Percentiles rank a stretch among this genome's conserved stretches.
These are phyloP conservation scores for baker's yeast (Saccharomyces cerevisiae) DNA, from an alignment of 805 yeast species.

Conservation along the genomic window DNA sequence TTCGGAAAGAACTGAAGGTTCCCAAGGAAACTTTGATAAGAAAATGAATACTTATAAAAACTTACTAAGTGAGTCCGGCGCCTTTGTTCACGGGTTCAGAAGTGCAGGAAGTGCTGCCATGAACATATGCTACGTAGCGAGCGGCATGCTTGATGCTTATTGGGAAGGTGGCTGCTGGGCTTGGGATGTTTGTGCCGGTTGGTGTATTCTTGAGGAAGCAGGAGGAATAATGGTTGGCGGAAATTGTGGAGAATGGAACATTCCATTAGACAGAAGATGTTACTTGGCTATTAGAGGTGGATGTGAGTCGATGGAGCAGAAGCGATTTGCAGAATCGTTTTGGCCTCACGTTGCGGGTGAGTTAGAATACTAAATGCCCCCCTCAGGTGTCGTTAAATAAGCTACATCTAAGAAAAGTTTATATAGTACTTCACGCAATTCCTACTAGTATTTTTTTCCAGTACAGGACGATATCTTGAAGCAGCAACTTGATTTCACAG, in stretches of 20 bases:
- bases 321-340: constrained; percentile 38
- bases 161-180: constrained; percentile 68
- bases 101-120: constrained; percentile 58
- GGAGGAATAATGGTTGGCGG: constrained; percentile 55
- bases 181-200: constrained; percentile 67
- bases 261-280: constrained; percentile 43
- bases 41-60: constrained; percentile 42
- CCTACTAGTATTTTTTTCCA: no score
- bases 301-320: constrained; percentile 35
- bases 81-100: constrained; percentile 54
- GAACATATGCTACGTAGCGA: constrained; percentile 50
- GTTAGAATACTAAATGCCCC: constrained; percentile 31
- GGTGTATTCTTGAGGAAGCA: constrained; percentile 51
- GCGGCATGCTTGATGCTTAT: constrained; percentile 51
- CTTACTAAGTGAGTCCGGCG: constrained; percentile 42
- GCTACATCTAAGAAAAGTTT: background rate
- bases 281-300: constrained; percentile 51
- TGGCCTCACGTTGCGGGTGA: constrained; percentile 44
- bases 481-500: background rate
- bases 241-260: constrained; percentile 40
- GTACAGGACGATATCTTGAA: background rate
- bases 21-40: constrained; percentile 41
- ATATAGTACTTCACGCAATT: no score
- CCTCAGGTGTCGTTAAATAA: background rate
- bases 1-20: constrained; percentile 47